A percentile compares a stretch with the other conserved stretches of the same genome.
Evolutionary conservation across 495 filamentous ascomycete genomes (phyloP).

Genomic region (Podospora fimiseda): DNA sequence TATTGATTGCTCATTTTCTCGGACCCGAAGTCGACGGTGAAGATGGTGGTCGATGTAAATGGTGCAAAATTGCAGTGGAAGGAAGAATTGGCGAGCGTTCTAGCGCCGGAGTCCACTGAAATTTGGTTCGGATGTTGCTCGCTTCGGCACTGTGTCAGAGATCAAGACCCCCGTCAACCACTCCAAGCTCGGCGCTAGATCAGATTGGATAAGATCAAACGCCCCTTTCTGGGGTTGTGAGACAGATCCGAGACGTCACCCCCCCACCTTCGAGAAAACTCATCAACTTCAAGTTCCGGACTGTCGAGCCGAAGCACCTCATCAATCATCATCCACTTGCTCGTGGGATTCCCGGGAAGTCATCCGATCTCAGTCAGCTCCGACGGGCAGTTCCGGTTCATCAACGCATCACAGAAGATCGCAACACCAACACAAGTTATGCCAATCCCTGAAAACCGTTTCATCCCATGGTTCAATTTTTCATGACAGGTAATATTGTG

Average conservation of each 20-base stretch:
- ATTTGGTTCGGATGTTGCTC: conserved; percentile 21
- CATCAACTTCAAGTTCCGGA: not conserved
- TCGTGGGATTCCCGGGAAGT: not conserved
- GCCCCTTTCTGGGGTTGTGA: conserved; percentile 14
- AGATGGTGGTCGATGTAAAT: not conserved
- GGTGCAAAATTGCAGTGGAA: conserved; percentile 1
- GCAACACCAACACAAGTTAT: too few species aligned
- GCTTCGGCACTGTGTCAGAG: conserved; percentile 19
- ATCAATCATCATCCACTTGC: too few species aligned
- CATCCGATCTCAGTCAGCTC: not conserved
- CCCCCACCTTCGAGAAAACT: not conserved
- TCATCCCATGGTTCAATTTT: too few species aligned
- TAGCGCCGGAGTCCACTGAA: conserved; percentile 2
- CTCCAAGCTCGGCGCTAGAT: conserved; percentile 19
- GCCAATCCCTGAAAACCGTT: too few species aligned
- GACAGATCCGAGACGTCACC: conserved; percentile 24
- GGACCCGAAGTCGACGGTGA: too few species aligned
- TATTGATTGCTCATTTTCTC: too few species aligned
- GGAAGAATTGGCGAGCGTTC: not conserved
- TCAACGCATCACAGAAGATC: not conserved
- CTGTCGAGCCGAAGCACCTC: not conserved
- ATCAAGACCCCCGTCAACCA: conserved; percentile 23
- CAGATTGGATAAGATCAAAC: conserved; percentile 25
- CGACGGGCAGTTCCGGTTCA: too few species aligned
- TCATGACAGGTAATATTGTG: too few species aligned